Evolutionary conservation across 176 grass and related monocot species (phyloP).

Genomic region (Puya raimondii): DNA sequence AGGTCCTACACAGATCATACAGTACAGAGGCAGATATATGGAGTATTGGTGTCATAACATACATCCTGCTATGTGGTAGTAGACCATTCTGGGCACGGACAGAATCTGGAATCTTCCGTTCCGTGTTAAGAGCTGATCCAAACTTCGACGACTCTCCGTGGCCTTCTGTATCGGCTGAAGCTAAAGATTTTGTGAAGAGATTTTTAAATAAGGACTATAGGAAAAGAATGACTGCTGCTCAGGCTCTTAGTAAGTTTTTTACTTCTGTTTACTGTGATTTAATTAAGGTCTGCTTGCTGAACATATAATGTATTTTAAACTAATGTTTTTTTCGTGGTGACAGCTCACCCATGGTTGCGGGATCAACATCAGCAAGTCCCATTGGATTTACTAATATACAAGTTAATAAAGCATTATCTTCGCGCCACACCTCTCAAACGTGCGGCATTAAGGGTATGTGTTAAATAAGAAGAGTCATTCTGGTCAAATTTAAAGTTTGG

Average conservation of each 20-base stretch:
- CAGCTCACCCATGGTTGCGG: conserved; percentile 85
- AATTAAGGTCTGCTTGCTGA: neutral
- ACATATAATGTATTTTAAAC: too few relatives aligned
- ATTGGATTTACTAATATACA: conserved; percentile 73
- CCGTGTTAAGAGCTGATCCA: conserved; percentile 92
- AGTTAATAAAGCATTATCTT: conserved; percentile 89
- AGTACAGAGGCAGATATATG: conserved; percentile 96
- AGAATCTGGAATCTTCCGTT: conserved; percentile 98
- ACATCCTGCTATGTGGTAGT: conserved; percentile 90
- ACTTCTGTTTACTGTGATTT: conserved; percentile 7
- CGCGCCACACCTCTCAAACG: conserved; percentile 85
- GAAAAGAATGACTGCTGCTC: conserved; percentile 98
- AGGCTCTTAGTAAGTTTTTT: conserved; percentile 83
- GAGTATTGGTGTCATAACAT: conserved; percentile 99
- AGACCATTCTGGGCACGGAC: conserved; percentile 97
- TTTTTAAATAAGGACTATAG: conserved; percentile 97
- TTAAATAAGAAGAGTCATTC: conserved; percentile 4
- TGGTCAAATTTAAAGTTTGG: conserved; percentile 19
- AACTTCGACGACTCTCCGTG: conserved; percentile 95
- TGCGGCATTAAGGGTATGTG: conserved; percentile 57
- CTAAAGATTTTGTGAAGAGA: conserved; percentile 97
- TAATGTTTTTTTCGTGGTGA: conserved; percentile 3
- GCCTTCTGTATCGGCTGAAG: conserved; percentile 73
- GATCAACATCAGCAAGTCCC: conserved; percentile 70
- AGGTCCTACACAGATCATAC: conserved; percentile 97